A percentile compares a stretch with the other conserved stretches of the same genome.
These are phyloP conservation scores for Arxiozyma bovina DNA, from an alignment of 1,139 yeast species.

Conservation along the genomic window DNA sequence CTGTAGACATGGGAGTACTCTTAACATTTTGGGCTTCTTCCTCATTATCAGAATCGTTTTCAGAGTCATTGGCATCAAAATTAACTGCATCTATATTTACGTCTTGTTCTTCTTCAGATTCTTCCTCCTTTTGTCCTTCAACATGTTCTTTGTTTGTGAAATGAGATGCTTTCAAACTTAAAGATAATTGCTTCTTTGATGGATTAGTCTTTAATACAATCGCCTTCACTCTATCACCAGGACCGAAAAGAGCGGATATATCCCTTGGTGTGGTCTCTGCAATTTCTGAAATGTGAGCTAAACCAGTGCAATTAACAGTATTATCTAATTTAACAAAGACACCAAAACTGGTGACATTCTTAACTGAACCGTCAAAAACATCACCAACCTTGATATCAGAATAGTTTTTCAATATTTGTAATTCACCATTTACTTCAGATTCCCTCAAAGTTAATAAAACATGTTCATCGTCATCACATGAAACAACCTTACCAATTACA, in stretches of 20 bases:
- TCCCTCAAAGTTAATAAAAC: conserved; percentile 74
- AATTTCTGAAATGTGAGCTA: conserved; percentile 80
- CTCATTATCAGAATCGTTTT: conserved; percentile 18
- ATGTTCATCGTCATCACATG: conserved; percentile 54
- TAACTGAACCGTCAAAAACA: conserved; percentile 69
- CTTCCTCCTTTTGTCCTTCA: conserved; percentile 28
- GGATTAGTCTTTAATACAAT: conserved; percentile 57
- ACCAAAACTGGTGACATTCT: conserved; percentile 78
- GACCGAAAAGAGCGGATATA: conserved; percentile 55
- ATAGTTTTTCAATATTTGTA: conserved; percentile 47
- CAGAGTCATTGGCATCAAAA: conserved; percentile 14
- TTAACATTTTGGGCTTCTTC: conserved; percentile 10
- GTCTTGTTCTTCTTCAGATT: conserved; percentile 23
- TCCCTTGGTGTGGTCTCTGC: conserved; percentile 59
- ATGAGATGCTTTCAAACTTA: conserved; percentile 92
- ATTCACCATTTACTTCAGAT: conserved; percentile 66
- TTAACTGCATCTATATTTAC: conserved; percentile 20
- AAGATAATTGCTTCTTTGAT: conserved; percentile 64
- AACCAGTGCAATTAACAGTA: conserved; percentile 67
- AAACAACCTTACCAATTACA: conserved; percentile 66
- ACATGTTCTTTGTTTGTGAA: conserved; percentile 41
- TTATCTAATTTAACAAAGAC: conserved; percentile 78
- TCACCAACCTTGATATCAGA: conserved; percentile 65
- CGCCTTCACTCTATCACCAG: conserved; percentile 85
- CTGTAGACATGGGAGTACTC: conserved; percentile 15